Conservation (phyloP, 1,284 basidiomycete genomes). For the Pterulicium gracile region DNA sequence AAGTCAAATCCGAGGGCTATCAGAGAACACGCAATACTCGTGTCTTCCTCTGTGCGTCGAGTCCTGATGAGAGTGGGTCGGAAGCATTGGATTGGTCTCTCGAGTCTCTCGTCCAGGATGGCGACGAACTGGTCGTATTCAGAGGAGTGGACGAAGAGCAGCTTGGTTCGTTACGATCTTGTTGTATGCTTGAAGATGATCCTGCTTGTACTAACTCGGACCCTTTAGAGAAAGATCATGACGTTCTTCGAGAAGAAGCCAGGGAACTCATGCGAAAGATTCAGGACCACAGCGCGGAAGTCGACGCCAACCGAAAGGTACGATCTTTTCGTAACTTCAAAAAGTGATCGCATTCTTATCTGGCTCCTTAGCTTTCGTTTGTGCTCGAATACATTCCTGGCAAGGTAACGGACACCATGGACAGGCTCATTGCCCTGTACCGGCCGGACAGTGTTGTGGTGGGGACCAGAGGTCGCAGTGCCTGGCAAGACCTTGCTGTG, state of each 20-base stretch:
- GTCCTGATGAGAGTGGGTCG: conserved; percentile 77
- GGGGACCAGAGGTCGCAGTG: conserved; percentile 73
- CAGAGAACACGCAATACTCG: conserved; percentile 71
- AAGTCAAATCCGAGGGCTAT: conserved; percentile 82
- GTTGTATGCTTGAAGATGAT: conserved; percentile 5
- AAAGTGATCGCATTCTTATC: conserved; percentile 2
- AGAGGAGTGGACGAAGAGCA: conserved; percentile 81
- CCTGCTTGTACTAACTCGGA: background rate
- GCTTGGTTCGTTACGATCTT: conserved; percentile 38
- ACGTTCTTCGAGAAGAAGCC: conserved; percentile 82
- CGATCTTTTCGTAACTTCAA: conserved; percentile 3
- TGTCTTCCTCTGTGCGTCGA: conserved; percentile 86
- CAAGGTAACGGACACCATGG: conserved; percentile 79
- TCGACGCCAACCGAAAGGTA: conserved; percentile 70
- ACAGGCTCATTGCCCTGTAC: conserved; percentile 90
- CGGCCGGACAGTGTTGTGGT: conserved; percentile 92
- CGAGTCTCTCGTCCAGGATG: conserved; percentile 81
- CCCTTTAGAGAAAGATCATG: conserved; percentile 64
- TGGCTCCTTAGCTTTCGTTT: conserved; percentile 59
- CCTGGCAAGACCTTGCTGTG: conserved; percentile 17
- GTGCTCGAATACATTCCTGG: conserved; percentile 94
- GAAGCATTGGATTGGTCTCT: conserved; percentile 87
- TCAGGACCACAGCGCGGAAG: conserved; percentile 74
- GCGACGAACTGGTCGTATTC: conserved; percentile 90
- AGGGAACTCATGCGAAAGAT: conserved; percentile 74